phyloP scores from a whole-genome alignment of 768 basidiomycete genomes.

The Lyophyllum atratum region DNA sequence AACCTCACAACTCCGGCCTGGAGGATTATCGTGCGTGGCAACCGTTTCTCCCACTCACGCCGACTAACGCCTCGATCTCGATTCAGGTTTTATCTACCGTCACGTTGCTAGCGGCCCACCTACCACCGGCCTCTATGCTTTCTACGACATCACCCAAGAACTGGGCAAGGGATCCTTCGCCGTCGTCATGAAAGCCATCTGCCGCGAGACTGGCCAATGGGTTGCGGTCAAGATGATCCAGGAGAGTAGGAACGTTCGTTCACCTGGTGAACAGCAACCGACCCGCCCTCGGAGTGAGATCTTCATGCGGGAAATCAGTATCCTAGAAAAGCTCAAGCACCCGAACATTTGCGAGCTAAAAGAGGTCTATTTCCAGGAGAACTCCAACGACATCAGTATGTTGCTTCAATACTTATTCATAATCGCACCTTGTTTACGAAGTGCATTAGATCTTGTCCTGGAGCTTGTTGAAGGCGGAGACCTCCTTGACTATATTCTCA shows the following conservation, averaged over 20 bases:
- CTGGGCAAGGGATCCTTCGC: conserved; percentile 94
- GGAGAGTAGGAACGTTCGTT: conserved; percentile 40
- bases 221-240: conserved; percentile 91
- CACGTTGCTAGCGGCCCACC: conserved; percentile 55
- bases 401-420: conserved; percentile 22
- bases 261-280: conserved; percentile 27
- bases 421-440: conserved; percentile 5
- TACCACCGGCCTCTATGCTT: conserved; percentile 56
- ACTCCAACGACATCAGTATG: conserved; percentile 60
- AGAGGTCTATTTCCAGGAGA: conserved; percentile 69
- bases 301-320: conserved; percentile 75
- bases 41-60: not conserved
- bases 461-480: conserved; percentile 90
- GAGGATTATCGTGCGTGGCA: conserved; percentile 75
- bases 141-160: conserved; percentile 67
- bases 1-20: conserved; percentile 40
- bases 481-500: conserved; percentile 78
- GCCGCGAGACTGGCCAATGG: conserved; percentile 68
- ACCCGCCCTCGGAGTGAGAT: conserved; percentile 25
- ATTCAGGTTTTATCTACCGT: conserved; percentile 70
- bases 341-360: conserved; percentile 81
- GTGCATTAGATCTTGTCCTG: conserved; percentile 67
- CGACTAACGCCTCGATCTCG: not conserved
- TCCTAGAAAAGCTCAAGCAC: conserved; percentile 77
- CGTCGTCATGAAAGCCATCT: conserved; percentile 82